A percentile compares a stretch with the other conserved stretches of the same genome.
These are phyloP conservation scores for Coleophoma crateriformis DNA, from an alignment of 2,329 filamentous ascomycete genomes.

Conservation along the genomic window DNA sequence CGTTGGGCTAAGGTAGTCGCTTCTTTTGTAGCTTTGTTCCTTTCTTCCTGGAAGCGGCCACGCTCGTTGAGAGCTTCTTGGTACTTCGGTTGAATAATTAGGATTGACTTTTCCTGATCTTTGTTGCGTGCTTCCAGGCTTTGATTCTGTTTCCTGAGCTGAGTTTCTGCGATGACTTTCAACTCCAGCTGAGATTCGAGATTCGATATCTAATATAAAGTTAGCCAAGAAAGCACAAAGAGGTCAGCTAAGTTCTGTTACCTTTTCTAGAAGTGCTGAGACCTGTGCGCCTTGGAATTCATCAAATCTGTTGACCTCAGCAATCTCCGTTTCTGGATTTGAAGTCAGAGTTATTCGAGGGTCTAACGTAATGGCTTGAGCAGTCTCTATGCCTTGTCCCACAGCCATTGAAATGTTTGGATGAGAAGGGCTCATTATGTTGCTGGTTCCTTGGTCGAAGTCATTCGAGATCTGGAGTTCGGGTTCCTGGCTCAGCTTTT, in stretches of 20 bases:
- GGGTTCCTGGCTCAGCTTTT: slow-evolving; percentile 11
- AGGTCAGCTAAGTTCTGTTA: slow-evolving; percentile 28
- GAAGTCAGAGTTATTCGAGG: too few species aligned
- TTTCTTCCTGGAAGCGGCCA: slow-evolving; percentile 39
- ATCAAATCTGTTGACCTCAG: too few species aligned
- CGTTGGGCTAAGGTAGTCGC: slow-evolving; percentile 12
- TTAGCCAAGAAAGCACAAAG: neutral
- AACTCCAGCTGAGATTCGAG: slow-evolving; percentile 3
- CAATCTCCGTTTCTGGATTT: too few species aligned
- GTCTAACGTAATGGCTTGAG: too few species aligned
- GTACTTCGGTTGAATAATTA: slow-evolving; percentile 39
- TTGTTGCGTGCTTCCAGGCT: slow-evolving; percentile 38
- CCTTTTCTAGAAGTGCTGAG: slow-evolving; percentile 14
- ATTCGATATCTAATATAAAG: neutral
- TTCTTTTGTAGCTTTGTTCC: slow-evolving; percentile 13
- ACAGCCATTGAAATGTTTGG: too few species aligned
- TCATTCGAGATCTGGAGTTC: neutral
- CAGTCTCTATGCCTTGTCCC: too few species aligned
- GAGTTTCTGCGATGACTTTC: slow-evolving; percentile 24
- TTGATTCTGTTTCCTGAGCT: slow-evolving; percentile 36
- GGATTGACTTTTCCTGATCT: slow-evolving; percentile 38
- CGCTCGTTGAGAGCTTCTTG: slow-evolving; percentile 47
- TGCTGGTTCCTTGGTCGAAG: neutral
- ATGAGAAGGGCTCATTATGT: neutral
- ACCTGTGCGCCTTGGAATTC: too few species aligned